These are phyloP conservation scores for Xanthoconium purpureum DNA, from an alignment of 768 basidiomycete species.

Conservation along the genomic window DNA sequence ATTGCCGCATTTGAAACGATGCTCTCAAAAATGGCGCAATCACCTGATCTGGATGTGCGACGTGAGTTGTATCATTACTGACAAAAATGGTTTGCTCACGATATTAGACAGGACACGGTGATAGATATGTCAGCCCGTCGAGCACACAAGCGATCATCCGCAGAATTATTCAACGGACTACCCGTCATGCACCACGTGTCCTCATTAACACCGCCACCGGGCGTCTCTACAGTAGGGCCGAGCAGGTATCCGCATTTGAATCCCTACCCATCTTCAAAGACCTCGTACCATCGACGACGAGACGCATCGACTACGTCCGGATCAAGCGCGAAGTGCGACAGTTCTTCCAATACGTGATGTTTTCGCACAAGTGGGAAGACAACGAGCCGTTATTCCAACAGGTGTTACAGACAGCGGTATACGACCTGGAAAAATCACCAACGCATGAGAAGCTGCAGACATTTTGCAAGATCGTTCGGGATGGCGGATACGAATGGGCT, in stretches of 20 bases:
- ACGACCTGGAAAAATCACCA: too few species aligned
- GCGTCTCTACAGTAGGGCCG: neutral
- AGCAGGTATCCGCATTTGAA: neutral
- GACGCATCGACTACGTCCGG: neutral
- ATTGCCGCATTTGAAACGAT: neutral
- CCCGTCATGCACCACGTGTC: neutral
- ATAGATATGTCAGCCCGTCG: neutral
- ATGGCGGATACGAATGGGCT: too few species aligned
- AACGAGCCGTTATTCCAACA: too few species aligned
- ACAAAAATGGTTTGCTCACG: neutral
- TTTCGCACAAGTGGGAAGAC: conserved; percentile 4
- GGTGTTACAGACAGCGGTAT: too few species aligned
- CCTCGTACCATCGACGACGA: neutral
- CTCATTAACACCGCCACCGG: neutral
- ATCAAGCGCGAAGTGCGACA: neutral
- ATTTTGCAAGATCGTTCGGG: too few species aligned
- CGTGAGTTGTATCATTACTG: neutral
- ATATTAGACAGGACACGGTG: neutral
- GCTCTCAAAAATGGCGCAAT: neutral
- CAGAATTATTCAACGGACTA: neutral
- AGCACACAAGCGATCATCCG: neutral
- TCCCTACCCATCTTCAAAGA: neutral
- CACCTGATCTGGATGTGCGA: neutral
- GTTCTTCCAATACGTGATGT: conserved; percentile 2
- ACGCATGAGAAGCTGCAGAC: too few species aligned